Base-by-base conservation (phyloP, 257 asterid genomes). In the Solanum chiquidenum region DNA sequence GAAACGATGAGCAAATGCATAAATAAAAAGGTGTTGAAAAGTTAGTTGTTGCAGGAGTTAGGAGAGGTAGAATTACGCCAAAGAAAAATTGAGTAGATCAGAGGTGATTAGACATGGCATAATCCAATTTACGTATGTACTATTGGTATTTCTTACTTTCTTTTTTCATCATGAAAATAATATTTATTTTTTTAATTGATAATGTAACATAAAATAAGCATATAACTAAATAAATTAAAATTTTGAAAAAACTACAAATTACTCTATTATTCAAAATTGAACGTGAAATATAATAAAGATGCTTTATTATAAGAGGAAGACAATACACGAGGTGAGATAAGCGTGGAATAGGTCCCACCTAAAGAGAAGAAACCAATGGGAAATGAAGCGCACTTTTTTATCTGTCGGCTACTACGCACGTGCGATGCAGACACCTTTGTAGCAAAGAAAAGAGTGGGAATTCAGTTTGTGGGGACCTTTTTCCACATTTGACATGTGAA, bases 401-500 rank as follows among this genome's bases (percentile, higher is more conserved):
- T n/a, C 60, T 40, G 60, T 77, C 84, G 62, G 35, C 66, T 49
- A 79, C 38, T 29, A 44, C 38, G 27, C 84, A 79, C 84, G 84
- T 79, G 64, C 64, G 84, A 79, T 29, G n/a, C 38, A 79, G 66
- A 44, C 64, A 79, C 64, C 25, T 44, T 29, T n/a, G 12, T 71
- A 79, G 37, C 9, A 14, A 76, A 9, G 21, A 25, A 42, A 77
- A 38, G 55, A 25, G 29, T 37, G 7, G 21, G 60, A 40, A 14
- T n/a, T 74, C 7, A 14, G 23, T 25, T 79, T 44, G 3, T 14
- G 9, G 85, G 84, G 85, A 27, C 27, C 40, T 12, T 33, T 40
- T n/a, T 3, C 4, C 35, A n/a, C 60, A 44, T 44, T 79, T 44
- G n/a, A 25, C 64, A 77, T 27, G 64, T 55, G 64, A 55, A 55